phyloP scores from a whole-genome alignment of 2,329 filamentous ascomycete species.

The Hymenoscyphus scutula region DNA sequence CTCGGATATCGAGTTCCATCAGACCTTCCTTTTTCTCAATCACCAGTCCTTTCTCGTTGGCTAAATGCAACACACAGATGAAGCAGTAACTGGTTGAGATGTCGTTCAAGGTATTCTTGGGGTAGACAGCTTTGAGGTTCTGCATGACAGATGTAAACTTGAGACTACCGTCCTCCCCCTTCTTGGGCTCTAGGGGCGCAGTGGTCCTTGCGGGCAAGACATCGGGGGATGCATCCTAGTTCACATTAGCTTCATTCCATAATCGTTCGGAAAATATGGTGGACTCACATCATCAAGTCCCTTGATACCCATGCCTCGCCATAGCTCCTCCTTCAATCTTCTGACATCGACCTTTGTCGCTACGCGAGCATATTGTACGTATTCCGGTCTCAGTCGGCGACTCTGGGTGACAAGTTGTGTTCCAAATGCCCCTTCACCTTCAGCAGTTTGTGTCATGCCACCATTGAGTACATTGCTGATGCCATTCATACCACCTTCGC shows the following conservation, averaged over 20 bases:
- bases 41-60: slow-evolving; percentile 72
- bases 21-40: slow-evolving; percentile 53
- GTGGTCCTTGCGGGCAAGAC: slow-evolving; percentile 34
- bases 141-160: slow-evolving; percentile 94
- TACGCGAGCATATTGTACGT: slow-evolving; percentile 67
- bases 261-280: background rate
- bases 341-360: slow-evolving; percentile 71
- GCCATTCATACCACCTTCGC: slow-evolving; percentile 45
- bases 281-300: slow-evolving; percentile 46
- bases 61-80: slow-evolving; percentile 74
- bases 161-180: slow-evolving; percentile 50
- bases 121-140: slow-evolving; percentile 79
- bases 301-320: slow-evolving; percentile 64
- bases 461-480: slow-evolving; percentile 51
- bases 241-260: slow-evolving; percentile 18
- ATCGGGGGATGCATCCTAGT: slow-evolving; percentile 27
- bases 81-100: slow-evolving; percentile 94
- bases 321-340: slow-evolving; percentile 67
- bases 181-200: slow-evolving; percentile 35
- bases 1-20: slow-evolving; percentile 58
- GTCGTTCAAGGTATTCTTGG: slow-evolving; percentile 81
- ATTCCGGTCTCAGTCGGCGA: slow-evolving; percentile 61
- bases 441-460: slow-evolving; percentile 46
- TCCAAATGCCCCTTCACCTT: slow-evolving; percentile 51
- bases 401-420: slow-evolving; percentile 66